Evolutionary conservation across 805 yeast species (phyloP).

Genomic region (Candida suzukii): DNA sequence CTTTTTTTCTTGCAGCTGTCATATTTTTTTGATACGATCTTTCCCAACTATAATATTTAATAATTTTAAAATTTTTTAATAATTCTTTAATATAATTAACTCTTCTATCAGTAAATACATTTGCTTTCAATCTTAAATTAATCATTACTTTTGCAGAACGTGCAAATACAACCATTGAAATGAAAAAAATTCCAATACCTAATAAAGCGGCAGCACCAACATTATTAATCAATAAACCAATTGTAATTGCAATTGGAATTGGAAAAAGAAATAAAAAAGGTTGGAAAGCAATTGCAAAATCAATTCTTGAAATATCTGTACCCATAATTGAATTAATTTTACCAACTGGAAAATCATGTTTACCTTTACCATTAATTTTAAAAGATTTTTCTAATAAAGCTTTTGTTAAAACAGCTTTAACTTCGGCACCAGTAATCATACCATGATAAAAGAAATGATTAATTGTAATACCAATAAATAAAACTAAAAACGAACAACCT

Average conservation of each 20-base stretch:
- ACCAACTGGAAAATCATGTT: conserved; percentile 59
- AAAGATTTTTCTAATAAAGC: conserved; percentile 58
- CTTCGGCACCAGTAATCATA: conserved; percentile 55
- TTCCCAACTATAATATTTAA: conserved; percentile 91
- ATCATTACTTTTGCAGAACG: conserved; percentile 43
- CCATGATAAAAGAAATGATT: conserved; percentile 53
- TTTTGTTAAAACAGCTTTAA: conserved; percentile 57
- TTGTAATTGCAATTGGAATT: conserved; percentile 46
- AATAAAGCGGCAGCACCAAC: conserved; percentile 69
- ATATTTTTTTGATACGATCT: conserved; percentile 59
- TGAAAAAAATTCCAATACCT: conserved; percentile 53
- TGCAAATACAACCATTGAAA: conserved; percentile 42
- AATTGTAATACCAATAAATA: conserved; percentile 34
- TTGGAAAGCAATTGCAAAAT: conserved; percentile 55
- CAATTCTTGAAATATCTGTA: conserved; percentile 66
- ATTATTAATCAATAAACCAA: conserved; percentile 59
- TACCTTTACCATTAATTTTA: conserved; percentile 47
- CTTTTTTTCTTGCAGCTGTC: conserved; percentile 48
- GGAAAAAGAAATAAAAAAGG: conserved; percentile 58
- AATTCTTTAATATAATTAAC: conserved; percentile 75
- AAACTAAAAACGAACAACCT: conserved; percentile 50
- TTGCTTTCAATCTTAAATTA: conserved; percentile 46
- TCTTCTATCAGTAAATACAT: conserved; percentile 64
- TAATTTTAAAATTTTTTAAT: conserved; percentile 66
- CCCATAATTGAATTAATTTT: conserved; percentile 67